phyloP scores from a whole-genome alignment of 164 flowering plant species.

The Stephania cephalantha region DNA sequence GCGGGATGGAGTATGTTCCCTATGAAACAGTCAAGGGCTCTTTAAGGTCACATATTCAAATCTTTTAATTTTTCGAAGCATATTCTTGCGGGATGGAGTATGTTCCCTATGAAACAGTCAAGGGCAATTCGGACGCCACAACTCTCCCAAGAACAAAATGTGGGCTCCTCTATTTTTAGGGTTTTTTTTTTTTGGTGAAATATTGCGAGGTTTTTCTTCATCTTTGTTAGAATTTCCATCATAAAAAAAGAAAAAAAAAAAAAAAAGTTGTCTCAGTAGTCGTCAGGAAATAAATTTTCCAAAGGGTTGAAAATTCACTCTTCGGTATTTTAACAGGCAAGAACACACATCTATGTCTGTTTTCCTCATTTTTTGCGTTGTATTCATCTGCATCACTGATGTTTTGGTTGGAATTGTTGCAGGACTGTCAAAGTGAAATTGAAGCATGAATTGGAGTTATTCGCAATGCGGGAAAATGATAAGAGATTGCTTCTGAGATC shows the following conservation, averaged over 20 bases:
- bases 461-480: background rate
- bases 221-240: too few species aligned
- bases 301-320: background rate
- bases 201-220: too few species aligned
- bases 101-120: too few species aligned
- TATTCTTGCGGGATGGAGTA: too few species aligned
- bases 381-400: background rate
- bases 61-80: too few species aligned
- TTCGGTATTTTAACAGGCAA: background rate
- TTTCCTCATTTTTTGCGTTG: background rate
- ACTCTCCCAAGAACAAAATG: too few species aligned
- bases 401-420: slow-evolving; percentile 1
- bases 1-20: background rate
- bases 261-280: background rate
- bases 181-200: too few species aligned
- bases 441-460: background rate
- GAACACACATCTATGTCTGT: background rate
- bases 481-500: background rate
- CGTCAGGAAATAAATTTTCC: background rate
- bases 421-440: background rate
- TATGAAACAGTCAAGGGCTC: too few species aligned
- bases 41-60: too few species aligned
- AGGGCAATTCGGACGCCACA: too few species aligned
- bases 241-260: too few species aligned
- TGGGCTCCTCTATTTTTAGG: too few species aligned